phyloP scores from a whole-genome alignment of 2,329 filamentous ascomycete species.

The Venturiaceae sp. region DNA sequence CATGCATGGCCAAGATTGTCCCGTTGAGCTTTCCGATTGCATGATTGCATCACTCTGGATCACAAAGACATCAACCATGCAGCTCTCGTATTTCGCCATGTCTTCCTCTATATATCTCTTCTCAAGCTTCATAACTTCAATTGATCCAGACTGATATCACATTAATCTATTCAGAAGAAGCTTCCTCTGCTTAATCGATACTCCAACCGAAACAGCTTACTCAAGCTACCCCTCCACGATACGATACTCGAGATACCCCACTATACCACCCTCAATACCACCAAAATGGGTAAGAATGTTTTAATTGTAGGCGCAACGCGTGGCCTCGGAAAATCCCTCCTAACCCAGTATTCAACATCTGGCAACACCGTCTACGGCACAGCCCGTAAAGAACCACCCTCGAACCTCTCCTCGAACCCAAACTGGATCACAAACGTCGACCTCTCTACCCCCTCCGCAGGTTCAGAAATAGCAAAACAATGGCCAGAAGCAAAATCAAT shows the following conservation, averaged over 20 bases:
- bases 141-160: background rate
- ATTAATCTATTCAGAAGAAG: background rate
- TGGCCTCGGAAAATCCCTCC: conserved; percentile 55
- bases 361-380: conserved; percentile 14
- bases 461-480: conserved; percentile 9
- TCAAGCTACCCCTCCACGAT: background rate
- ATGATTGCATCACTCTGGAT: background rate
- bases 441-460: conserved; percentile 11
- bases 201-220: background rate
- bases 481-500: conserved; percentile 16
- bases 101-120: background rate
- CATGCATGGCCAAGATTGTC: too few species aligned
- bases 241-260: background rate
- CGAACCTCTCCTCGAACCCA: background rate
- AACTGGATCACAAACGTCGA: conserved; percentile 15
- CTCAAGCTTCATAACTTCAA: too few species aligned
- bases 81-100: background rate
- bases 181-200: too few species aligned
- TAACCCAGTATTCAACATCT: conserved; percentile 43
- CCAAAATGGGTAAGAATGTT: conserved; percentile 25
- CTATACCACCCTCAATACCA: background rate
- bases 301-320: conserved; percentile 60
- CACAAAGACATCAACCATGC: background rate
- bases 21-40: too few species aligned
- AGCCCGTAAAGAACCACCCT: conserved; percentile 9